Conservation (phyloP, 2,329 filamentous ascomycete species). For the Penicillium sp. region DNA sequence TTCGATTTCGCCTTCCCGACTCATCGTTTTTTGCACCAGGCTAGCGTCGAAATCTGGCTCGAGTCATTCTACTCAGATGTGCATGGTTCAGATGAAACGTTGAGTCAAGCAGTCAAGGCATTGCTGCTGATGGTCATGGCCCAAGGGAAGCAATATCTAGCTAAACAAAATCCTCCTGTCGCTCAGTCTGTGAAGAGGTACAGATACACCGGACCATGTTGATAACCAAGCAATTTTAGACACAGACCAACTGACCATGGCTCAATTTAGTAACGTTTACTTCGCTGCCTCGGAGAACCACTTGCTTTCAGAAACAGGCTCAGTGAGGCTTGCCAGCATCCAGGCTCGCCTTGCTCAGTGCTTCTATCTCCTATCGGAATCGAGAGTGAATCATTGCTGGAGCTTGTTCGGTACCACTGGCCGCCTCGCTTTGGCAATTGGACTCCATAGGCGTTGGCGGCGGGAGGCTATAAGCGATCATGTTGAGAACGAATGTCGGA, state of each 20-base stretch:
- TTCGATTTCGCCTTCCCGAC: background rate
- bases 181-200: slow-evolving; percentile 17
- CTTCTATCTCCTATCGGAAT: slow-evolving; percentile 35
- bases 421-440: slow-evolving; percentile 35
- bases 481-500: slow-evolving; percentile 18
- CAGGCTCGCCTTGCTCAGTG: slow-evolving; percentile 45
- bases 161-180: slow-evolving; percentile 18
- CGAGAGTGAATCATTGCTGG: slow-evolving; percentile 39
- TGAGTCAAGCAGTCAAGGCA: slow-evolving; percentile 36
- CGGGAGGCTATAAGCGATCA: slow-evolving; percentile 9
- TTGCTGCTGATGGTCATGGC: slow-evolving; percentile 57
- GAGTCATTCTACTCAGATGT: background rate
- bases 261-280: slow-evolving; percentile 17
- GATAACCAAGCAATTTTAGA: background rate
- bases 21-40: background rate
- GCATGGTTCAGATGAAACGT: background rate
- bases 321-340: slow-evolving; percentile 36
- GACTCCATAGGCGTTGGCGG: slow-evolving; percentile 26
- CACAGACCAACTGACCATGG: slow-evolving; percentile 2
- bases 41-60: background rate
- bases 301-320: slow-evolving; percentile 34
- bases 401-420: slow-evolving; percentile 36
- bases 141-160: slow-evolving; percentile 50
- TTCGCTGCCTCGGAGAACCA: slow-evolving; percentile 31
- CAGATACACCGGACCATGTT: background rate